Base-by-base conservation (phyloP, 164 flowering plant genomes). In the Tinospora cordifolia region DNA sequence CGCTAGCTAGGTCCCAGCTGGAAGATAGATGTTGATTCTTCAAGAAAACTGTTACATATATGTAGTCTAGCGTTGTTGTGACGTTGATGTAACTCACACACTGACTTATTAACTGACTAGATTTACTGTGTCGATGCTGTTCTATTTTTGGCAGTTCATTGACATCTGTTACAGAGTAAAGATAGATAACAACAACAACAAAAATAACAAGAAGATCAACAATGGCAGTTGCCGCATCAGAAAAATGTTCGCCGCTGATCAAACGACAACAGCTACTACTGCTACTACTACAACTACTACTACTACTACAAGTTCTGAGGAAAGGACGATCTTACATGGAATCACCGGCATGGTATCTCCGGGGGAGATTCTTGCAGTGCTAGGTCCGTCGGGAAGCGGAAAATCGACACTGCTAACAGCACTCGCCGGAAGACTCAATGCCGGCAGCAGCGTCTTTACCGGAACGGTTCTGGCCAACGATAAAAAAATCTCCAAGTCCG, bases 301-400 rank as follows among this genome's bases (percentile, higher is more conserved):
- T 22, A 15, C 6, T 2, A 66, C 71, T 30, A n/a, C 30, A 14
- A 34, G n/a, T 25, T 30, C 36, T 14, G 78, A 81, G 44, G 87
- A 85, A n/a, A 79, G 85, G 11, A 80, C 85, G 3, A 84, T 92
- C 13, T 69, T 90, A 40, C 75, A 78, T 57, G 87, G 87, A 19
- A 4, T 30, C 34, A 85, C 98, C 3, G 98, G 98, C 13, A 75
- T 79, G 83, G 98, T 81, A 0, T 75, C 78, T 0, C 98, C 98
- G 11, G 96, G 98, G 13, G 92, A 88, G 67, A 79, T 92, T 78
- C 79, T 92, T 21, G 96, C 96, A 70, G 70, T 92, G 12, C 90
- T 92, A 0, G 98, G 98, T 6, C 98, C 98, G 0, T 92, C 98
- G 0, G 98, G 98, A 8, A 88, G 98, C 65, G 98, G 98, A 0